These are phyloP conservation scores for Lactarius tabidus DNA, from an alignment of 768 basidiomycete genomes.

Conservation along the genomic window DNA sequence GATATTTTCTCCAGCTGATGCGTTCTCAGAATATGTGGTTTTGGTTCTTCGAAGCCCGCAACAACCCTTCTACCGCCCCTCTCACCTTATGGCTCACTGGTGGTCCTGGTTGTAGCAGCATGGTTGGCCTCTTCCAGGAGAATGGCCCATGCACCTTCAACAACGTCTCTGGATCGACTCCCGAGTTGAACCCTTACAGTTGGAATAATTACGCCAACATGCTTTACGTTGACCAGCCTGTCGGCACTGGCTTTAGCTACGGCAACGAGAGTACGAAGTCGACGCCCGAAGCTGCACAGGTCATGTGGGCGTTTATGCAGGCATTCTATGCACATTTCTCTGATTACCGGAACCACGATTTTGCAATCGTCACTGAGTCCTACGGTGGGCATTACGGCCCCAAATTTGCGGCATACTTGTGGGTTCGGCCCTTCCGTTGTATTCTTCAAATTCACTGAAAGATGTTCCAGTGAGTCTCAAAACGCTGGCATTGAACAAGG, in stretches of 20 bases:
- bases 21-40: slow-evolving; percentile 3
- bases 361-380: slow-evolving; percentile 55
- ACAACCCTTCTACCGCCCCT: neutral
- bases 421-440: neutral
- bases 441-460: neutral
- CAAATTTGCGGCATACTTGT: slow-evolving; percentile 16
- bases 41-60: slow-evolving; percentile 12
- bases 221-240: slow-evolving; percentile 23
- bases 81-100: slow-evolving; percentile 4
- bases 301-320: neutral
- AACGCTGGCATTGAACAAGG: slow-evolving; percentile 47
- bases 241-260: neutral
- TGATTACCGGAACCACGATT: slow-evolving; percentile 35
- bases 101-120: slow-evolving; percentile 2
- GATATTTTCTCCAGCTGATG: neutral
- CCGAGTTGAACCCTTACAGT: slow-evolving; percentile 8
- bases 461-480: slow-evolving; percentile 40
- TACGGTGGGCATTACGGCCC: slow-evolving; percentile 31
- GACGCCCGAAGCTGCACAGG: neutral
- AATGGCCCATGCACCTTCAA: slow-evolving; percentile 18
- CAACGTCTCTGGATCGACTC: slow-evolving; percentile 5
- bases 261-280: neutral
- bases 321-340: slow-evolving; percentile 34
- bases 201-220: slow-evolving; percentile 21
- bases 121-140: slow-evolving; percentile 10